Evolutionary conservation across 1,139 yeast genomes (phyloP).

Genomic region (Meyerozyma athensensis): DNA sequence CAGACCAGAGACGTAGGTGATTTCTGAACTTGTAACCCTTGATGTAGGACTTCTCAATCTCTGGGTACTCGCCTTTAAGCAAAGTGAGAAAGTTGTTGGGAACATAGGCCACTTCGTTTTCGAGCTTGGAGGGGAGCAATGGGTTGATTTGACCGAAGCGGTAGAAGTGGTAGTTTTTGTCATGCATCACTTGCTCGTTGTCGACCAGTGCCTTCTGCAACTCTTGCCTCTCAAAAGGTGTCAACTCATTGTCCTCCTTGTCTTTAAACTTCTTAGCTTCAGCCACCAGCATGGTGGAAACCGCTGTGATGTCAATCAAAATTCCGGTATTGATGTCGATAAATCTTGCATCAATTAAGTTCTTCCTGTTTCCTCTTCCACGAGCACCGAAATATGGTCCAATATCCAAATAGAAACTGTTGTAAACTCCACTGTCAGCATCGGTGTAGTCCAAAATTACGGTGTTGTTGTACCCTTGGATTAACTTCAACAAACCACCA

Average conservation of each 20-base stretch:
- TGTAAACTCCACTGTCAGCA: slow-evolving; percentile 9
- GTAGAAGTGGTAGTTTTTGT: slow-evolving; percentile 1
- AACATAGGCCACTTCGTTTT: slow-evolving; percentile 4
- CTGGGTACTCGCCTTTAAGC: slow-evolving; percentile 2
- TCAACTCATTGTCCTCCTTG: slow-evolving; percentile 1
- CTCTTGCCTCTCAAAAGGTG: slow-evolving; percentile 2
- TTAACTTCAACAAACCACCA: slow-evolving; percentile 10
- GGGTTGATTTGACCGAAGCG: slow-evolving; percentile 2
- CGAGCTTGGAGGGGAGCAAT: slow-evolving; percentile 4
- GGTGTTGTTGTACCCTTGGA: slow-evolving; percentile 11
- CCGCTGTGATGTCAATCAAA: slow-evolving; percentile 13
- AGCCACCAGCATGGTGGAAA: not conserved
- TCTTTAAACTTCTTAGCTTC: not conserved
- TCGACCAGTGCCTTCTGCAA: slow-evolving; percentile 1
- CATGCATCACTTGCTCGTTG: slow-evolving; percentile 1
- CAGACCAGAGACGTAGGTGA: slow-evolving; percentile 2
- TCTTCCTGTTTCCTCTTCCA: slow-evolving; percentile 11
- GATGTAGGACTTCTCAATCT: not conserved
- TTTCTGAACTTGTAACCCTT: slow-evolving; percentile 4
- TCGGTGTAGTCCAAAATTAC: slow-evolving; percentile 9
- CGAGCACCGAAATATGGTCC: slow-evolving; percentile 2
- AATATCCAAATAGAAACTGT: slow-evolving; percentile 12
- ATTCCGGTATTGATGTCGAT: slow-evolving; percentile 13
- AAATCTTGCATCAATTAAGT: slow-evolving; percentile 15
- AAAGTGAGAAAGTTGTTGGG: slow-evolving; percentile 1